Evolutionary conservation across 2,329 filamentous ascomycete species (phyloP).

Genomic region (Xylariaceae sp.): DNA sequence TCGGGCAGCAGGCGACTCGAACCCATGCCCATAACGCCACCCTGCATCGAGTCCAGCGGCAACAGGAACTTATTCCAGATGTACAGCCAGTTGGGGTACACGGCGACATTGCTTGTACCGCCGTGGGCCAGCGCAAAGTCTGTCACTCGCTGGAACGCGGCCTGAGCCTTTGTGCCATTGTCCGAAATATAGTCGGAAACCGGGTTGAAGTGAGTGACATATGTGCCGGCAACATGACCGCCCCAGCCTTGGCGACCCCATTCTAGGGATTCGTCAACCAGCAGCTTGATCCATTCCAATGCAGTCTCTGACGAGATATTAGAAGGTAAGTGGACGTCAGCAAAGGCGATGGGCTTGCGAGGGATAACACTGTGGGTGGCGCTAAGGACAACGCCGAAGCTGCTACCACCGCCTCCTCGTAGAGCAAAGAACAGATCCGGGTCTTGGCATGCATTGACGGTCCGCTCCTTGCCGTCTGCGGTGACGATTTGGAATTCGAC

Average conservation of each 20-base stretch:
- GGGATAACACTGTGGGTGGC: constrained; percentile 30
- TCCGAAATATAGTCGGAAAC: constrained; percentile 24
- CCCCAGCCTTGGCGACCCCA: constrained; percentile 30
- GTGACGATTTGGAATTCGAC: constrained; percentile 52
- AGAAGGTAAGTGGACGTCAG: constrained; percentile 28
- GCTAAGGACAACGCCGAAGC: constrained; percentile 54
- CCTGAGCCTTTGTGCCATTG: constrained; percentile 22
- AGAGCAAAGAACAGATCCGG: constrained; percentile 43
- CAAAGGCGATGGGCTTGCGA: constrained; percentile 27
- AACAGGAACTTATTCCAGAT: constrained; percentile 28
- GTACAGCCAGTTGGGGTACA: constrained; percentile 23
- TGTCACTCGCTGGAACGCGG: constrained; percentile 21
- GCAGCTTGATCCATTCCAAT: constrained; percentile 27
- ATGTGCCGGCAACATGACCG: constrained; percentile 30
- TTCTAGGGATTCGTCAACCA: constrained; percentile 27
- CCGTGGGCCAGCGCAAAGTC: constrained; percentile 29
- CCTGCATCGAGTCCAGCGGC: constrained; percentile 21
- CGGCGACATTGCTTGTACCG: constrained; percentile 26
- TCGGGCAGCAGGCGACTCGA: constrained; percentile 28
- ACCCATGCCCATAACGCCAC: constrained; percentile 17
- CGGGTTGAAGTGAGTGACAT: constrained; percentile 29
- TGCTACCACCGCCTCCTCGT: constrained; percentile 48
- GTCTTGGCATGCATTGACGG: constrained; percentile 50
- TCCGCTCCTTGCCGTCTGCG: constrained; percentile 48
- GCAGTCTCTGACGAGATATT: constrained; percentile 26